These are phyloP conservation scores for Ustulina deusta DNA, from an alignment of 2,329 filamentous ascomycete species.

Conservation along the genomic window DNA sequence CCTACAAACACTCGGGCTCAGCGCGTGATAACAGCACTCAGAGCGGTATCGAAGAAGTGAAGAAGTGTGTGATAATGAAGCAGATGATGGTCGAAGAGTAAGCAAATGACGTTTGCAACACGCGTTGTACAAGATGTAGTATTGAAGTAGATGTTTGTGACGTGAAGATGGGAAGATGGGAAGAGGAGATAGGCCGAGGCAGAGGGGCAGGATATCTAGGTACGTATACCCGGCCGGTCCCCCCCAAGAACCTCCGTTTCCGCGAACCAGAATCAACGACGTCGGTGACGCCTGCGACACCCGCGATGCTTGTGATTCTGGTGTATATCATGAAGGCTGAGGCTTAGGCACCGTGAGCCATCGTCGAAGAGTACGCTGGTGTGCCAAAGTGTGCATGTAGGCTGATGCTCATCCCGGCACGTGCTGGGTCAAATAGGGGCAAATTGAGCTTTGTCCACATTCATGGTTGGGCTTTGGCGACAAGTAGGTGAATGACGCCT, in stretches of 20 bases:
- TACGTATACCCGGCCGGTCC: background rate
- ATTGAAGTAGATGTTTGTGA: slow-evolving; percentile 13
- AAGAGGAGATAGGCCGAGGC: background rate
- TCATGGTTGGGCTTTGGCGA: background rate
- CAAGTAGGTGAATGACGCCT: background rate
- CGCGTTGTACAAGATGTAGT: slow-evolving; percentile 4
- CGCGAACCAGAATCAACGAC: background rate
- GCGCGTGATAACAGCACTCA: background rate
- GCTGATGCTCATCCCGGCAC: background rate
- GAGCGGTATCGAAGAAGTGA: background rate
- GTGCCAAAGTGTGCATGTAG: background rate
- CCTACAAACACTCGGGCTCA: no score
- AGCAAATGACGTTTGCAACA: background rate
- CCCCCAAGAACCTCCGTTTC: background rate
- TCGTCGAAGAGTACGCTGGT: background rate
- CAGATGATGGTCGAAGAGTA: background rate
- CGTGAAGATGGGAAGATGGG: background rate
- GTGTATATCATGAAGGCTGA: background rate
- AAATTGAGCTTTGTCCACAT: slow-evolving; percentile 7
- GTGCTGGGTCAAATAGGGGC: slow-evolving; percentile 11
- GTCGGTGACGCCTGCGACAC: background rate
- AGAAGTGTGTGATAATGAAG: slow-evolving; percentile 3
- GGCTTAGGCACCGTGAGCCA: background rate
- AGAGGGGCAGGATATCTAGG: background rate
- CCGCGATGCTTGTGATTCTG: background rate